A percentile compares a stretch with the other conserved stretches of the same genome.
These are phyloP conservation scores for Blastobotrys chiropterorum DNA, from an alignment of 805 yeast species.

Conservation along the genomic window DNA sequence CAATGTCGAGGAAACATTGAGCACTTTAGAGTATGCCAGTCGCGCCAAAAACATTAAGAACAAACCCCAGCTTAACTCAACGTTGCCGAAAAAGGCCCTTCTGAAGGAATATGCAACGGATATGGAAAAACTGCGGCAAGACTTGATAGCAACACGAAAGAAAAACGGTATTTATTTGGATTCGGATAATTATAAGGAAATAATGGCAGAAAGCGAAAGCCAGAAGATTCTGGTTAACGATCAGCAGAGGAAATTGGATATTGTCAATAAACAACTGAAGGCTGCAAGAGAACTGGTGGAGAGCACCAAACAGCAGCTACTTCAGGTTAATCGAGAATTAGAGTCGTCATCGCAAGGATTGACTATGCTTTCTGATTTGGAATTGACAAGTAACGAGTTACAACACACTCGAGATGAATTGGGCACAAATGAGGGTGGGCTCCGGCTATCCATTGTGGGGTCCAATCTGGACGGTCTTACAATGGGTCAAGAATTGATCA, in stretches of 20 bases:
- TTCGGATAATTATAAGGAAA: constrained; percentile 40
- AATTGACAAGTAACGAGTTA: constrained; percentile 5
- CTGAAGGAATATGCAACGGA: constrained; percentile 49
- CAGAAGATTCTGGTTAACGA: constrained; percentile 45
- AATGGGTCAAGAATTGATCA: constrained; percentile 22
- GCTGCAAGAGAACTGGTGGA: constrained; percentile 31
- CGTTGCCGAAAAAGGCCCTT: constrained; percentile 44
- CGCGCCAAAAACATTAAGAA: constrained; percentile 78
- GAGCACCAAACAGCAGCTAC: constrained; percentile 15
- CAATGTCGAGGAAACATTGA: constrained; percentile 73
- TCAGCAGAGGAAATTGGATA: constrained; percentile 41
- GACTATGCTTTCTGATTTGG: constrained; percentile 4
- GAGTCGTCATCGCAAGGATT: constrained; percentile 9
- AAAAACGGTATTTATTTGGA: constrained; percentile 65
- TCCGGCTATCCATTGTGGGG: constrained; percentile 25
- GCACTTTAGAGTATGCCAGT: constrained; percentile 82
- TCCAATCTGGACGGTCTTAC: constrained; percentile 26
- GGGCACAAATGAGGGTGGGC: constrained; percentile 15
- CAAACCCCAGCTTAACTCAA: constrained; percentile 50
- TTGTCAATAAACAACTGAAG: constrained; percentile 43
- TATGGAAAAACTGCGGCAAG: constrained; percentile 51
- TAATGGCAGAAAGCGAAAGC: constrained; percentile 43
- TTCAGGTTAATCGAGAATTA: constrained; percentile 10
- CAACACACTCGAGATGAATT: constrained; percentile 10
- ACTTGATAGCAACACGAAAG: constrained; percentile 54